Evolutionary conservation across 768 basidiomycete genomes (phyloP).

Genomic region (Gyrodon lividus): DNA sequence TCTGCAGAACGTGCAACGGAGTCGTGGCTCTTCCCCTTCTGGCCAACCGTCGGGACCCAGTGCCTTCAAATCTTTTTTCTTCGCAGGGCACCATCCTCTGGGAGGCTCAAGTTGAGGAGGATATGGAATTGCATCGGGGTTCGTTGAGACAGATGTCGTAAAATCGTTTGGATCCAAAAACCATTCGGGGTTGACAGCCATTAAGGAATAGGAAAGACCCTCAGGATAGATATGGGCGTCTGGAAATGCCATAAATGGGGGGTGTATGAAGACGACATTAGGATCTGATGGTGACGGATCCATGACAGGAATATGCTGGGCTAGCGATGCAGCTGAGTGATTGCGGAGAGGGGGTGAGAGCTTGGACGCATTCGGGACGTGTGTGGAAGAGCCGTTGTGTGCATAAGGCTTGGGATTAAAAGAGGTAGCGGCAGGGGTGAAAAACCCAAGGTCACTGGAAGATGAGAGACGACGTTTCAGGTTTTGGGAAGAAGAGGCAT

Average conservation of each 20-base stretch:
- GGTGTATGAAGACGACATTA: constrained; percentile 66
- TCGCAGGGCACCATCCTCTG: constrained; percentile 84
- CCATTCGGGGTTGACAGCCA: constrained; percentile 80
- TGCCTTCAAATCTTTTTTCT: constrained; percentile 75
- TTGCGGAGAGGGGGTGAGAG: constrained; percentile 29
- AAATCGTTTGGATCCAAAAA: constrained; percentile 74
- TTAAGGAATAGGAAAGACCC: constrained; percentile 65
- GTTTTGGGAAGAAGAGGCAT: constrained; percentile 25
- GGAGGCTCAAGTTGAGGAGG: constrained; percentile 79
- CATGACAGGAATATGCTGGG: constrained; percentile 52
- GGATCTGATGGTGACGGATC: constrained; percentile 72
- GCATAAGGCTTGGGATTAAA: constrained; percentile 66
- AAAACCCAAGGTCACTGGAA: constrained; percentile 54
- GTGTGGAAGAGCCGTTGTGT: constrained; percentile 34
- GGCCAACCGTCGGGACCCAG: constrained; percentile 71
- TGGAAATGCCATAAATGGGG: constrained; percentile 71
- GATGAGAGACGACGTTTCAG: constrained; percentile 51
- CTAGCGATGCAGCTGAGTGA: constrained; percentile 30
- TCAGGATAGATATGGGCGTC: constrained; percentile 57
- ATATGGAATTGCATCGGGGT: constrained; percentile 61
- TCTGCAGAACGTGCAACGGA: constrained; percentile 83
- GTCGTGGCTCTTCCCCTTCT: constrained; percentile 75
- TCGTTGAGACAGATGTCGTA: constrained; percentile 41
- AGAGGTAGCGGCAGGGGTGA: constrained; percentile 59
- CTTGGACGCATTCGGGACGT: constrained; percentile 24